These are phyloP conservation scores for Phytophthora colocasiae DNA, from an alignment of 352 stramenopile genomes.

Conservation along the genomic window DNA sequence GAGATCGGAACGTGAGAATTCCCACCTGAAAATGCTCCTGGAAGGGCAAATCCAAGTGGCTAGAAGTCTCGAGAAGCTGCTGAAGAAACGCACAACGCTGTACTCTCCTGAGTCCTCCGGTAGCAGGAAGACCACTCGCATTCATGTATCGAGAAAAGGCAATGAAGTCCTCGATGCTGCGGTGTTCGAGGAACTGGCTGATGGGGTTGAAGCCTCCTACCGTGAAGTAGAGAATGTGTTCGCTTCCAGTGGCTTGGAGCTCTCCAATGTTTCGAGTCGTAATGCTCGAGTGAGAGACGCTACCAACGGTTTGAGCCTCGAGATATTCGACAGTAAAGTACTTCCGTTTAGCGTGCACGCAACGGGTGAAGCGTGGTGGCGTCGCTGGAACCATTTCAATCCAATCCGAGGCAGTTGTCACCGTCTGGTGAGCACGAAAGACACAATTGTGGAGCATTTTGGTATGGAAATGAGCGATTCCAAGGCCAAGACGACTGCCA, in stretches of 20 bases:
- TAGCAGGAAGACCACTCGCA: constrained; percentile 28
- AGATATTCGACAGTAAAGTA: constrained; percentile 52
- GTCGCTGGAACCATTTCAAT: constrained; percentile 50
- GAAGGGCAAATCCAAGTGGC: constrained; percentile 34
- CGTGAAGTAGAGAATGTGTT: constrained; percentile 42
- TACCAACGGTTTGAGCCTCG: constrained; percentile 38
- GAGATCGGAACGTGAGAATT: constrained; percentile 35
- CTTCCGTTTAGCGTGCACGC: constrained; percentile 44
- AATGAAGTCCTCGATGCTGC: constrained; percentile 27
- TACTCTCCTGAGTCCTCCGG: constrained; percentile 19
- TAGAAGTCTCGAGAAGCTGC: constrained; percentile 34
- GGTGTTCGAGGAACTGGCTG: constrained; percentile 37
- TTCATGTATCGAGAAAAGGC: constrained; percentile 24
- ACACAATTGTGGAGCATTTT: constrained; percentile 49
- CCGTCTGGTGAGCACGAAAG: constrained; percentile 35
- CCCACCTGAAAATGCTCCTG: constrained; percentile 30
- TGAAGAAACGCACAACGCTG: constrained; percentile 24
- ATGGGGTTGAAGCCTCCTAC: constrained; percentile 37
- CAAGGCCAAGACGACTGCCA: constrained; percentile 46
- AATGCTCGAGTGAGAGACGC: constrained; percentile 37
- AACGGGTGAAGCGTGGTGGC: constrained; percentile 47
- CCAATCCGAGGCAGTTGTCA: constrained; percentile 27
- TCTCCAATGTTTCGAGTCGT: constrained; percentile 23
- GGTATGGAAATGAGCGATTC: constrained; percentile 62
- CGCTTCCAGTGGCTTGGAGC: constrained; percentile 20